phyloP scores from a whole-genome alignment of 345 rosid genomes.

The Aegle marmelos region DNA sequence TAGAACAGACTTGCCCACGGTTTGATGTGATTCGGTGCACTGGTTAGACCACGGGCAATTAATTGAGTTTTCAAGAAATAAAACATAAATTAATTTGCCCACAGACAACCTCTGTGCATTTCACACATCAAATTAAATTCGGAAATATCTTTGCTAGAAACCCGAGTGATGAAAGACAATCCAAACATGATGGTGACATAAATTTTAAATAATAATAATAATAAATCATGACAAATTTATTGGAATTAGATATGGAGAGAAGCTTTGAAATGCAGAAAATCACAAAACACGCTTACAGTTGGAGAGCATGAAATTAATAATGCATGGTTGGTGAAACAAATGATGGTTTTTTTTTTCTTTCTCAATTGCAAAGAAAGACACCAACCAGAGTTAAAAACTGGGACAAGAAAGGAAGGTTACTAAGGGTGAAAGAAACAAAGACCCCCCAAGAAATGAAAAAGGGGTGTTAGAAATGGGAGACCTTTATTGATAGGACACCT shows the following conservation, averaged over 20 bases:
- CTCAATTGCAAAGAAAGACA: conserved; percentile 16
- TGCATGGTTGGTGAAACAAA: conserved; percentile 44
- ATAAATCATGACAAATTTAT: neutral
- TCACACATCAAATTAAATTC: neutral
- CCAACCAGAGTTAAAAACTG: conserved; percentile 9
- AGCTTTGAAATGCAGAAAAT: conserved; percentile 19
- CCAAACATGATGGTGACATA: neutral
- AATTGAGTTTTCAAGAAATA: no score
- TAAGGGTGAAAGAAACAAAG: neutral
- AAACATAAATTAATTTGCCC: no score
- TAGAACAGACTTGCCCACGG: no score
- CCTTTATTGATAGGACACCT: conserved; percentile 32
- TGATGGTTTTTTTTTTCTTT: conserved; percentile 21
- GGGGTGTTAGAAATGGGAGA: conserved; percentile 12
- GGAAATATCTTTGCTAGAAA: neutral
- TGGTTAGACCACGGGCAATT: no score
- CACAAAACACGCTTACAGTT: conserved; percentile 27
- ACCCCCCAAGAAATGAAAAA: neutral
- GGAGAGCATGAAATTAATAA: conserved; percentile 34
- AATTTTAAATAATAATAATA: neutral
- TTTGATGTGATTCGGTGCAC: no score
- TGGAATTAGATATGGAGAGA: conserved; percentile 8
- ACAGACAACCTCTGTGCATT: neutral
- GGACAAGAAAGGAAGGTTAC: neutral
- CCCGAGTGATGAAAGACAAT: neutral